Base-by-base conservation (phyloP, 805 yeast species). In the Kodamaea leandrae region DNA sequence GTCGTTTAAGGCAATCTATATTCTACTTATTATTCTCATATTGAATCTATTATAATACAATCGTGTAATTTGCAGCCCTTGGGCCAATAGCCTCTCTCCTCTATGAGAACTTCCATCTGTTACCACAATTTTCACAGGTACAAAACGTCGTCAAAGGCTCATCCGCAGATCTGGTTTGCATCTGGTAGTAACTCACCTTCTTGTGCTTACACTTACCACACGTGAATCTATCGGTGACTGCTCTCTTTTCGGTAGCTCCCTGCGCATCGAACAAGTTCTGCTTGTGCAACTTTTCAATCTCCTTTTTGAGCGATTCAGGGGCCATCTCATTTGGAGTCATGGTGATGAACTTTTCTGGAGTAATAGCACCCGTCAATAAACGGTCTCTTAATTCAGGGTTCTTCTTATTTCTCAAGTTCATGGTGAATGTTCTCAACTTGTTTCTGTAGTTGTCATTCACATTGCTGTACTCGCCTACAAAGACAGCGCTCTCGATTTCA, bases 161-260 rank as follows among this genome's bases (percentile, higher is more conserved):
- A 78, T 93, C 99, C 14, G 99, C 99, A 43, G 96, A 86, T 66
- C 99, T 77, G 24, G 99, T 93, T 72, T 93, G 99, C 83, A 93
- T 77, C 69, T 93, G 99, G 65, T 90, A 91, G 63, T 93, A 93
- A 53, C 95, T 85, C 30, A 93, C 99, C 71, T 88, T 89, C 75
- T 90, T 89, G 62, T 89, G 91, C 66, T 91, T 93, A 77, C 99
- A 93, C 64, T 91, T 93, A 37, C 98, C 97, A 67, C 99, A 93
- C 1, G 95, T 84, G 63, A 93, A 93, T 63, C 98, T 76, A 63
- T 91, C 98, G 6, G 99, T 93, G 27, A 88, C 89, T 1, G 98
- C 96, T 54, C 97, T 77, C 71, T 89, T 88, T 55, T 91, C 93
- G 5, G 87, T 89, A 5, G 99, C 98, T 54, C 97, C 96, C 66